Conservation (phyloP, 2,329 filamentous ascomycete genomes). For the Calycina herbarum region DNA sequence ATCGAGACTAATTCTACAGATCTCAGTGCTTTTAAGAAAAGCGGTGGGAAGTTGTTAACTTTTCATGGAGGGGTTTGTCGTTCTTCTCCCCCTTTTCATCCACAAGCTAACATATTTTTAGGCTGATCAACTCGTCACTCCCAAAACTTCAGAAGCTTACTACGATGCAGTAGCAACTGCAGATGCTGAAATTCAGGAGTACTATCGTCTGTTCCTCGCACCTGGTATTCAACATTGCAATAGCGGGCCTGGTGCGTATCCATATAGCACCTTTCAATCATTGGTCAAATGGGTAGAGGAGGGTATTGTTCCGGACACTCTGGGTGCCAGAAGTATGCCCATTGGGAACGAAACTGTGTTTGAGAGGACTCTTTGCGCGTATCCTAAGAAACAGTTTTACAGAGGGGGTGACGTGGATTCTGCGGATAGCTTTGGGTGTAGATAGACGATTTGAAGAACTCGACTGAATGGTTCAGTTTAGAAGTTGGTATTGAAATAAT, state of each 20-base stretch:
- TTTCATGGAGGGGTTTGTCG: constrained; percentile 2
- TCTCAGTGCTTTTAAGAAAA: neutral
- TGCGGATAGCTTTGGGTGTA: neutral
- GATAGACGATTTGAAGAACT: neutral
- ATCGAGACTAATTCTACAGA: constrained; percentile 20
- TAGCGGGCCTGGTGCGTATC: constrained; percentile 31
- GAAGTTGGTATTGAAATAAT: no score
- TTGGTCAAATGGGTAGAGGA: constrained; percentile 37
- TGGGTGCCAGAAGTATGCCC: constrained; percentile 7
- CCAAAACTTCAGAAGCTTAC: neutral
- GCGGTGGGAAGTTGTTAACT: constrained; percentile 5
- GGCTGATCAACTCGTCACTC: neutral
- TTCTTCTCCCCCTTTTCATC: neutral
- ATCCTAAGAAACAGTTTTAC: neutral
- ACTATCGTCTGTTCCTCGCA: neutral
- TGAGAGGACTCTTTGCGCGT: neutral
- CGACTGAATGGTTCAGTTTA: no score
- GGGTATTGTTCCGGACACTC: constrained; percentile 27
- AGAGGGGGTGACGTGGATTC: neutral
- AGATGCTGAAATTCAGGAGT: neutral
- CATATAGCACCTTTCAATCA: constrained; percentile 27
- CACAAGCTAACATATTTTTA: neutral
- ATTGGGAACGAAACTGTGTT: neutral
- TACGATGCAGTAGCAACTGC: neutral
- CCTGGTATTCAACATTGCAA: neutral